Conservation (phyloP, 306 rosid genomes). For the Argentina anserina region DNA sequence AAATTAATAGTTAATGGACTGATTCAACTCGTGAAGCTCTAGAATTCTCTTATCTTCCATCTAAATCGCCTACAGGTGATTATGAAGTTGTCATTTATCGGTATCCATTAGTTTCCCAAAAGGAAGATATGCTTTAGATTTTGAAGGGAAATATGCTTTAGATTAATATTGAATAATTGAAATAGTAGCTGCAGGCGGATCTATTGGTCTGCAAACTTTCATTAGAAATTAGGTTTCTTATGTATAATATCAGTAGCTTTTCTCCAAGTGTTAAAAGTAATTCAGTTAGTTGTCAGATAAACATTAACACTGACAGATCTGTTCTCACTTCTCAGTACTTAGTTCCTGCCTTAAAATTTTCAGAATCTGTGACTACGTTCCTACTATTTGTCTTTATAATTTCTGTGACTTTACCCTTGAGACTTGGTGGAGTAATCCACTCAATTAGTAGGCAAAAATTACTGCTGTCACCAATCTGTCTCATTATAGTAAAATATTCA, state of each 20-base stretch:
- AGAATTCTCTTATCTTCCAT: neutral
- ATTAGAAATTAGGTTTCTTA: neutral
- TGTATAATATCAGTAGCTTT: neutral
- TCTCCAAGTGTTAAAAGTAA: neutral
- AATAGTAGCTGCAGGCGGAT: neutral
- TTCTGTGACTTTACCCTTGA: neutral
- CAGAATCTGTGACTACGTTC: neutral
- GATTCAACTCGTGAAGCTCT: neutral
- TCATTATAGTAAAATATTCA: neutral
- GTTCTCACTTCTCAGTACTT: neutral
- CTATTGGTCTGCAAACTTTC: neutral
- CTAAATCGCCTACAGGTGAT: neutral
- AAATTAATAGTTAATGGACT: neutral
- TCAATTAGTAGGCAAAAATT: neutral
- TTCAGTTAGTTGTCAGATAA: neutral
- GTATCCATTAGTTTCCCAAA: neutral
- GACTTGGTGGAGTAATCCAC: neutral
- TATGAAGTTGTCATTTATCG: neutral
- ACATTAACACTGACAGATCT: neutral
- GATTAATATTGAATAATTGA: neutral
- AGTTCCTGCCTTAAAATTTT: neutral
- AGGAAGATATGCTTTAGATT: neutral
- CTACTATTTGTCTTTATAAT: neutral
- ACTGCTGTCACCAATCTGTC: neutral
- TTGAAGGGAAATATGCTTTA: too few relatives aligned